Conservation (phyloP, 257 asterid genomes). For the Eustoma russellianum region DNA sequence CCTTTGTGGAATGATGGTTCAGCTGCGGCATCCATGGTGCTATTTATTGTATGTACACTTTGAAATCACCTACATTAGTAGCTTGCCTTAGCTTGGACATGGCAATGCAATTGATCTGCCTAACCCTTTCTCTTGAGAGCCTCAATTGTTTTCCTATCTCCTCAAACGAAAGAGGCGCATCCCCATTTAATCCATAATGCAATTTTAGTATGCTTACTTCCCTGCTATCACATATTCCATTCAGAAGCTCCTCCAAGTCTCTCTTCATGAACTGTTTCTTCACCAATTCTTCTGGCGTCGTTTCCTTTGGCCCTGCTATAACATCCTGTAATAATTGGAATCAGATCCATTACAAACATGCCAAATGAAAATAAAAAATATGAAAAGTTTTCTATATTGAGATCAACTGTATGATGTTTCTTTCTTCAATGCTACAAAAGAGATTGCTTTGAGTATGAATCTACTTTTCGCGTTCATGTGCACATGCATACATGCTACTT, state of each 20-base stretch:
- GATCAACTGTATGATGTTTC: too few species aligned
- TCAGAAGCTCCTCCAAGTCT: constrained; percentile 37
- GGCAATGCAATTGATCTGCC: constrained; percentile 55
- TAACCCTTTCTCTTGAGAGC: constrained; percentile 65
- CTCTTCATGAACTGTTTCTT: constrained; percentile 30
- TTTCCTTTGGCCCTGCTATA: constrained; percentile 44
- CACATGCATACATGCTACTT: too few species aligned
- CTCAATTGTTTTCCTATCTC: constrained; percentile 43
- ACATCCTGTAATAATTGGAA: constrained; percentile 29
- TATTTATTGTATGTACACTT: constrained; percentile 23
- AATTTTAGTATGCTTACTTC: constrained; percentile 38
- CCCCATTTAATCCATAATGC: constrained; percentile 49
- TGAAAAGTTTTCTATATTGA: too few species aligned
- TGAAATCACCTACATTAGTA: constrained; percentile 23
- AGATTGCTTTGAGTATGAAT: too few species aligned
- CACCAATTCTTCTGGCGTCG: constrained; percentile 47
- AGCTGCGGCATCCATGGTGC: too few species aligned
- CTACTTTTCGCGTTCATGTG: too few species aligned
- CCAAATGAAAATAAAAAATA: too few species aligned
- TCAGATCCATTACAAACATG: too few species aligned
- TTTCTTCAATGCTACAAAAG: too few species aligned
- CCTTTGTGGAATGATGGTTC: too few species aligned
- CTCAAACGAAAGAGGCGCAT: constrained; percentile 40
- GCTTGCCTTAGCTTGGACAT: constrained; percentile 31
- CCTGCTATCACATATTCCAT: constrained; percentile 30